Conservation (phyloP, 1,284 basidiomycete genomes). For the Tylopilus sp. region DNA sequence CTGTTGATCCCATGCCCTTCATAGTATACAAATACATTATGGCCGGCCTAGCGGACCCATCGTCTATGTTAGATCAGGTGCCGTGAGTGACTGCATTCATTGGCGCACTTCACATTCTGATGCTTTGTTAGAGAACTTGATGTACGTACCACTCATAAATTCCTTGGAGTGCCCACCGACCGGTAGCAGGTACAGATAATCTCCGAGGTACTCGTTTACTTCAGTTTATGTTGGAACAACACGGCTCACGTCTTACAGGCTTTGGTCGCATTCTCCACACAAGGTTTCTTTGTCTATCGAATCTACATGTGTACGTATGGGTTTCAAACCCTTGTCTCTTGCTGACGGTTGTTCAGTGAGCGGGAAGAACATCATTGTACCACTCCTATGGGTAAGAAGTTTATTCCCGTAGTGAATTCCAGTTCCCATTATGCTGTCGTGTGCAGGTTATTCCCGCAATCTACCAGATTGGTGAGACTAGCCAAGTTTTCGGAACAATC, state of each 20-base stretch:
- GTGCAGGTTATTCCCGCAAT: background rate
- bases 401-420: fast-evolving
- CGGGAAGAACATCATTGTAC: slow-evolving; percentile 2
- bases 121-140: background rate
- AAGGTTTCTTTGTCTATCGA: slow-evolving; percentile 17
- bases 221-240: background rate
- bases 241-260: slow-evolving; percentile 2
- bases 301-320: slow-evolving; percentile 13
- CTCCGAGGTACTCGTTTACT: background rate
- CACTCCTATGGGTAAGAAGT: slow-evolving; percentile 10
- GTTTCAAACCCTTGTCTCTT: too few species aligned
- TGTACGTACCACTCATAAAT: background rate
- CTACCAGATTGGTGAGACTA: slow-evolving; percentile 6
- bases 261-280: background rate
- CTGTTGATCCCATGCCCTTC: background rate
- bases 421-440: background rate
- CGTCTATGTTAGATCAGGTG: background rate
- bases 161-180: background rate
- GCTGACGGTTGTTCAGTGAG: slow-evolving; percentile 4
- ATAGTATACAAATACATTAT: background rate
- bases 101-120: background rate
- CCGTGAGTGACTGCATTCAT: slow-evolving; percentile 7
- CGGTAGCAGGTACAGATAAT: background rate
- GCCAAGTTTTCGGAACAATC: background rate
- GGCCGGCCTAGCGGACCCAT: background rate